Evolutionary conservation across 208 protist genomes (phyloP).

Genomic region (Crithidia expoeki): DNA sequence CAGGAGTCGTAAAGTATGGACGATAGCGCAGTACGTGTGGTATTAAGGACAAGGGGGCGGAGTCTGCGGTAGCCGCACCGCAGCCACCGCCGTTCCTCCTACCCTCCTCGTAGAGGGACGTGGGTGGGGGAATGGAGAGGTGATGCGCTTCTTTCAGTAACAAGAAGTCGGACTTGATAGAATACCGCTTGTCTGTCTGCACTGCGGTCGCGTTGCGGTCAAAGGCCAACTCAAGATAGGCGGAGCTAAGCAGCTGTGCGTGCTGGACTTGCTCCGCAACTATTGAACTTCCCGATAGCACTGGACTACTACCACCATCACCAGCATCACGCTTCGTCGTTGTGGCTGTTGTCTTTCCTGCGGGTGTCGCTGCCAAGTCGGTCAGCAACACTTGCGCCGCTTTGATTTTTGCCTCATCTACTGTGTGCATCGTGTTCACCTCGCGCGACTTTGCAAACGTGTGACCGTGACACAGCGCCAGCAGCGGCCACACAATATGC

Average conservation of each 20-base stretch:
- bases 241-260: constrained; percentile 58
- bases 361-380: not conserved
- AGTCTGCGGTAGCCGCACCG: not conserved
- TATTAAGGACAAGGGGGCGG: not conserved
- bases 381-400: constrained; percentile 21
- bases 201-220: constrained; percentile 25
- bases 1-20: constrained; percentile 70
- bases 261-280: constrained; percentile 39
- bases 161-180: constrained; percentile 46
- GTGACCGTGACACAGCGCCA: constrained; percentile 71
- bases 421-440: constrained; percentile 23
- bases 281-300: not conserved
- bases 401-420: constrained; percentile 30
- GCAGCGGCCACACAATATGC: constrained; percentile 68
- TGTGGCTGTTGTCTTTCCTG: not conserved
- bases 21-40: constrained; percentile 65
- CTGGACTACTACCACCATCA: no score
- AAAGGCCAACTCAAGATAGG: constrained; percentile 86
- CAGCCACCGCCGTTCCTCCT: no score
- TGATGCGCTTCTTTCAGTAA: constrained; percentile 37
- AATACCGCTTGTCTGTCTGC: constrained; percentile 20
- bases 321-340: not conserved
- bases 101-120: not conserved
- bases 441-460: constrained; percentile 43
- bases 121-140: constrained; percentile 53